Evolutionary conservation across 2,329 filamentous ascomycete species (phyloP), one percentile per base, ranked within the genome.

Genomic region (Macroventuria anomochaeta): DNA sequence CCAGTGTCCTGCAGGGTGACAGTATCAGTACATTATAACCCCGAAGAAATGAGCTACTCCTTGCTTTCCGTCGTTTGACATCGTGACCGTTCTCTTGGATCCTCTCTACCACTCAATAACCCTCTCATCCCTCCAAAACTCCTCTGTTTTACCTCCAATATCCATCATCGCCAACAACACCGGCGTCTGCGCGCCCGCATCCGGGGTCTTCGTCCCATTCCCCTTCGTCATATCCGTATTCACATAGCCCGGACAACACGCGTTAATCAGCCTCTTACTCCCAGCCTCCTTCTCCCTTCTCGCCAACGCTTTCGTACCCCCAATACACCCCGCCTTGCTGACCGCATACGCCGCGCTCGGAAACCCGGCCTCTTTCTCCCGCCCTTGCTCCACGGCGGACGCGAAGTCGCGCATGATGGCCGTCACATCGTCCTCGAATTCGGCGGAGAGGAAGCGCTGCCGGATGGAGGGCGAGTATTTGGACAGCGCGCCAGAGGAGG

Each of bases 261-360:
- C 62, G 53, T 79, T 78, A 18, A 79, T 68, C 57, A 78, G 40
- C 3, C 18, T 47, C 15, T 26, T 33, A 0, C 71, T 59, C 5
- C 63, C 64, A 8, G 66, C 67, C 1, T 72, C 74, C 37, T 65
- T 70, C n/a, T 68, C 65, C 51, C 62, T 60, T 21, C 49, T 34
- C 3, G 75, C 77, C 10, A 80, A 44, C 5, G 72, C 73, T 51
- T 66, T 71, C 13, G 77, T 79, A 43, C 72, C 71, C 0, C 73
- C 78, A 47, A 77, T 77, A 10, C 78, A 59, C 3, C 78, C 78
- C 5, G 77, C 76, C 61, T 81, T 80, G 20, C 70, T 75, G 5
- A 80, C 77, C 0, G 76, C 77, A 60, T 84, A 84, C 8, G 78
- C 81, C 2, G 79, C 75, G 31, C 75, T 78, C 2, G 80, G 80